These are phyloP conservation scores for Exophiala sp. DNA, from an alignment of 2,329 filamentous ascomycete species.

Conservation along the genomic window DNA sequence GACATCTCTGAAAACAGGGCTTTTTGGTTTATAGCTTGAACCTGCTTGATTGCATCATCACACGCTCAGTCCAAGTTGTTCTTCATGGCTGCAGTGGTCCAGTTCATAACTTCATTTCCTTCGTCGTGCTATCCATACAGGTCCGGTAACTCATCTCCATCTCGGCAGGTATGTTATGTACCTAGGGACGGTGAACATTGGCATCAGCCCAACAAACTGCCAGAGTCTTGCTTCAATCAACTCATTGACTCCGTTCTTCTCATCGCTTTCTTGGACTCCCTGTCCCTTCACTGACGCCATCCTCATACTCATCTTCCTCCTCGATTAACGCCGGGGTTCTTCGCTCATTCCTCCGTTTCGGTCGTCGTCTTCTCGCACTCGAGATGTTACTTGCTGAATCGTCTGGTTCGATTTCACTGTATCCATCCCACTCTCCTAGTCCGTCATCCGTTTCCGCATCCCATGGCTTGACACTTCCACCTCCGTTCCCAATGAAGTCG, in stretches of 20 bases:
- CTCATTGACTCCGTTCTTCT: background rate
- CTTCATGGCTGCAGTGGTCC: no score
- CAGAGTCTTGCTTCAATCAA: no score
- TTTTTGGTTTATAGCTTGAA: no score
- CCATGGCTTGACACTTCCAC: slow-evolving; percentile 27
- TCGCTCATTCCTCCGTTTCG: slow-evolving; percentile 44
- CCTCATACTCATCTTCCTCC: slow-evolving; percentile 43
- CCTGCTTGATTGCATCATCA: no score
- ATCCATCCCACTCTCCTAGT: slow-evolving; percentile 39
- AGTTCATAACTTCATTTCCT: no score
- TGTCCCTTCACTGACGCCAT: slow-evolving; percentile 21
- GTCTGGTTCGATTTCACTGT: slow-evolving; percentile 43
- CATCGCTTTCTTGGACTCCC: slow-evolving; percentile 27
- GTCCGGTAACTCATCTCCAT: no score
- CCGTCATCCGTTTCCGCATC: slow-evolving; percentile 43
- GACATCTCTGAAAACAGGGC: no score
- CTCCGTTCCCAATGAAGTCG: slow-evolving; percentile 5
- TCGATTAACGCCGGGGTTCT: slow-evolving; percentile 45
- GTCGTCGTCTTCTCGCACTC: slow-evolving; percentile 39
- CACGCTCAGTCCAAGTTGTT: no score
- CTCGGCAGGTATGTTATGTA: no score
- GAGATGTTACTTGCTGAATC: slow-evolving; percentile 48
- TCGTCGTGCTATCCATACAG: no score
- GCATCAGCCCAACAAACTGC: no score
- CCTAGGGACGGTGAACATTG: no score